A percentile compares a stretch with the other conserved stretches of the same genome.
phyloP scores from a whole-genome alignment of 2,329 filamentous ascomycete genomes.

The Hypomyces perniciosus region DNA sequence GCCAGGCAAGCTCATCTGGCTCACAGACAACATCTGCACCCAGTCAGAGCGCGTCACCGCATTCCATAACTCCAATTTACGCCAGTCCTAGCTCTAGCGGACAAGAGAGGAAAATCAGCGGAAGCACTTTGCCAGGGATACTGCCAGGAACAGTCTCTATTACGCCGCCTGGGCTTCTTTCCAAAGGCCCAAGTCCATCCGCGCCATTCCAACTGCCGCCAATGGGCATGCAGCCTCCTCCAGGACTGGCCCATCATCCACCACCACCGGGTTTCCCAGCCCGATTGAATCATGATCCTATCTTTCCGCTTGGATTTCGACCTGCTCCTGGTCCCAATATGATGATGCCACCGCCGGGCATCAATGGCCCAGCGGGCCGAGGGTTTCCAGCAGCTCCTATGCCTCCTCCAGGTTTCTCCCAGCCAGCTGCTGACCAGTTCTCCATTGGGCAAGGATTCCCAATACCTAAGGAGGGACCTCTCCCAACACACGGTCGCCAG shows the following conservation, averaged over 20 bases:
- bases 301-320: conserved; percentile 43
- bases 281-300: conserved; percentile 48
- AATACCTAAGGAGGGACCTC: conserved; percentile 26
- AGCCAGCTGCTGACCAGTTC: conserved; percentile 26
- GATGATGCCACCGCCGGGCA: conserved; percentile 46
- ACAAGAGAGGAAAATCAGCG: conserved; percentile 57
- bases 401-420: conserved; percentile 33
- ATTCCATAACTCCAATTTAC: conserved; percentile 57
- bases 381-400: conserved; percentile 36
- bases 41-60: conserved; percentile 55
- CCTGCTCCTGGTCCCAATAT: conserved; percentile 37
- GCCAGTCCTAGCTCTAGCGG: conserved; percentile 59
- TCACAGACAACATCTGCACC: conserved; percentile 54
- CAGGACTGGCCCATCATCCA: conserved; percentile 31
- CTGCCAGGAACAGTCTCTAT: conserved; percentile 36
- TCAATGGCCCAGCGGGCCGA: conserved; percentile 39
- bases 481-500: conserved; percentile 63
- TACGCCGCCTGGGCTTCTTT: conserved; percentile 48
- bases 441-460: conserved; percentile 26
- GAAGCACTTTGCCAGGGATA: conserved; percentile 23
- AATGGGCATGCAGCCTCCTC: conserved; percentile 48
- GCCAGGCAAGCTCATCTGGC: conserved; percentile 62
- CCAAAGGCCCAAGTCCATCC: conserved; percentile 31
- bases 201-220: conserved; percentile 49
- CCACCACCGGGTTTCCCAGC: conserved; percentile 49